Base-by-base conservation (phyloP, 2,329 filamentous ascomycete genomes). In the Fragosphaeria purpurea region DNA sequence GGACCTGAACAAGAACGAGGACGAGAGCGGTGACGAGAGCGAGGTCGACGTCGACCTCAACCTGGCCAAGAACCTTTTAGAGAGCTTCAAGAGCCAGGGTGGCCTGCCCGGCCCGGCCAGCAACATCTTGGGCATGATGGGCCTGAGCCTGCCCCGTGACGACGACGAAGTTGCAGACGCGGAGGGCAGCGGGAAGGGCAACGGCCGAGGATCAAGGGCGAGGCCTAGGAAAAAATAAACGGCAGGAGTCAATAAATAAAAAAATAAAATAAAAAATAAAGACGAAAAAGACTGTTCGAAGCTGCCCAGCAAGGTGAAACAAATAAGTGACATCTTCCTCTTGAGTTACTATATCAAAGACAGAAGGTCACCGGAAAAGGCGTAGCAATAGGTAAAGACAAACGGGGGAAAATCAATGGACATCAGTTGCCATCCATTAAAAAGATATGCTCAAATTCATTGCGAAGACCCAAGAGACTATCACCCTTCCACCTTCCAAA, bases 71-170 rank as follows among this genome's bases (percentile, higher is more conserved):
- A 97, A 97, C 61, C 72, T 98, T 50, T 72, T 98, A 1, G 88
- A 96, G 65, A 91, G 88, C 59, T 90, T 98, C 67, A 94, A 95
- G 62, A 84, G 86, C 12, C 91, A 97, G 65, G 88, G 75, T 13
- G 93, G 93, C 10, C 79, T 85, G 72, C 75, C 88, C 35, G 93
- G 93, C 0, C 93, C 93, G 1, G 86, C 86, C 2, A 83, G 90
- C 1, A 97, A 96, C 63, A 71, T 98, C 53, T 75, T 98, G 60
- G 84, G 83, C 6, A 77, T 94, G 69, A 85, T 97, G 83, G 89
- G 89, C 0, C 72, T 96, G 57, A 76, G 79, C 41, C 71, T 96
- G 53, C 91, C 91, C 0, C 76, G 86, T 53, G 88, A 95, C 60
- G 87, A 93, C 53, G 82, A 78, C 34, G 76, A 68, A 6, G 62